phyloP scores from a whole-genome alignment of 208 protist genomes.

The Leishmania martiniquensis region DNA sequence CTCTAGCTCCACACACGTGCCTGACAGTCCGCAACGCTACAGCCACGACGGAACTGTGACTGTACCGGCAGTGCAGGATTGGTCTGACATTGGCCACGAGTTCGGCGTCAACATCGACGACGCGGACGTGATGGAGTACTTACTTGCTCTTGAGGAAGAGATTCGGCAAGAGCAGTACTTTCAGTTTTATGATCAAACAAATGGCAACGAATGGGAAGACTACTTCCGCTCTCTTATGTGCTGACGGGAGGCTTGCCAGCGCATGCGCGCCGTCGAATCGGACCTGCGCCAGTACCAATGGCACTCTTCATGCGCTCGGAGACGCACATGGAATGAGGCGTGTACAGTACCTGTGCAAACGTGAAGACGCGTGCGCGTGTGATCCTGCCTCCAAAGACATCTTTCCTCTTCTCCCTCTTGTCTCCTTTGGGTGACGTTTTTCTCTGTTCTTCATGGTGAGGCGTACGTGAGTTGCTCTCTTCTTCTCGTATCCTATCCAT shows the following conservation, averaged over 20 bases:
- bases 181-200: conserved; percentile 59
- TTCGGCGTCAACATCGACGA: conserved; percentile 63
- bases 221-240: conserved; percentile 60
- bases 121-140: conserved; percentile 53
- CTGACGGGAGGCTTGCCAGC: not conserved
- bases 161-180: conserved; percentile 71
- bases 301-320: not conserved
- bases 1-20: not conserved
- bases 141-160: conserved; percentile 80
- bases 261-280: too few relatives aligned
- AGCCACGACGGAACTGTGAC: conserved; percentile 5
- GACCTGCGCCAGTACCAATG: not conserved
- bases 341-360: not conserved
- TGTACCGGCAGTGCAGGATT: conserved; percentile 31
- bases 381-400: not conserved
- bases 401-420: not conserved
- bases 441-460: not conserved
- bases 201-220: conserved; percentile 68
- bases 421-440: not conserved
- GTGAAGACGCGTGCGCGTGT: not conserved
- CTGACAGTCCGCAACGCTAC: not conserved
- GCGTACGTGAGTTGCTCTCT: not conserved
- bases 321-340: not conserved
- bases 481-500: not conserved
- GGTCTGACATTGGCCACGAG: conserved; percentile 53